Evolutionary conservation across 805 yeast genomes (phyloP).

Genomic region (Metschnikowia corniflorae): DNA sequence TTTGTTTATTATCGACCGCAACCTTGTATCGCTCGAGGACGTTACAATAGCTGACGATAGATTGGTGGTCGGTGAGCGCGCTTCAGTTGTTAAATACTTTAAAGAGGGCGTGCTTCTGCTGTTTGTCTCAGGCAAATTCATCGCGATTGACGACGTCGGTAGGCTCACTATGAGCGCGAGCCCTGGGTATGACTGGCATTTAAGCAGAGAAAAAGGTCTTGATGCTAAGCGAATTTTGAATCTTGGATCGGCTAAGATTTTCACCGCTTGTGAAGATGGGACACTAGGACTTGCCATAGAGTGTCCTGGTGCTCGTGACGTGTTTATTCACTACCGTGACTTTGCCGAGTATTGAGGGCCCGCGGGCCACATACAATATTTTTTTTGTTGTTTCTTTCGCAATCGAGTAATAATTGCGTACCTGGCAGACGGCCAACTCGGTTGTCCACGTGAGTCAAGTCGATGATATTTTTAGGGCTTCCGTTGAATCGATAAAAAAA

Average conservation of each 20-base stretch:
- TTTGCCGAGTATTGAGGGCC: neutral
- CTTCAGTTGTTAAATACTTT: slow-evolving; percentile 3
- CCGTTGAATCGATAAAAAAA: too few relatives aligned
- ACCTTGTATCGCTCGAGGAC: too few relatives aligned
- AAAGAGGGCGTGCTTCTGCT: neutral
- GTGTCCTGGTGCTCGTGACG: neutral
- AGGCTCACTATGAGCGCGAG: neutral
- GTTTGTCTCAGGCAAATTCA: slow-evolving; percentile 2
- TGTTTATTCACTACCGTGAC: neutral
- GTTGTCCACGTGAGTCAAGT: too few relatives aligned
- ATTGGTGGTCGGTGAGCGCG: too few relatives aligned
- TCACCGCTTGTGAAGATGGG: neutral
- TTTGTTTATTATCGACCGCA: too few relatives aligned
- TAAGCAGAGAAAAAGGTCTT: neutral
- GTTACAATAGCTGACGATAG: too few relatives aligned
- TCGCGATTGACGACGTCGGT: neutral
- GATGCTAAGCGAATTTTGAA: neutral
- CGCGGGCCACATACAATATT: too few relatives aligned
- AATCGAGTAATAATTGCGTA: too few relatives aligned
- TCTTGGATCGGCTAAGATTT: neutral
- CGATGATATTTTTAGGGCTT: too few relatives aligned
- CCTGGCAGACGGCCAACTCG: too few relatives aligned
- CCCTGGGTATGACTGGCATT: neutral
- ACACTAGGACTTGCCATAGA: neutral
- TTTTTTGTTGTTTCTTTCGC: too few relatives aligned